Base-by-base conservation (phyloP, 805 yeast genomes). In the Metschnikowia peoriensis region DNA sequence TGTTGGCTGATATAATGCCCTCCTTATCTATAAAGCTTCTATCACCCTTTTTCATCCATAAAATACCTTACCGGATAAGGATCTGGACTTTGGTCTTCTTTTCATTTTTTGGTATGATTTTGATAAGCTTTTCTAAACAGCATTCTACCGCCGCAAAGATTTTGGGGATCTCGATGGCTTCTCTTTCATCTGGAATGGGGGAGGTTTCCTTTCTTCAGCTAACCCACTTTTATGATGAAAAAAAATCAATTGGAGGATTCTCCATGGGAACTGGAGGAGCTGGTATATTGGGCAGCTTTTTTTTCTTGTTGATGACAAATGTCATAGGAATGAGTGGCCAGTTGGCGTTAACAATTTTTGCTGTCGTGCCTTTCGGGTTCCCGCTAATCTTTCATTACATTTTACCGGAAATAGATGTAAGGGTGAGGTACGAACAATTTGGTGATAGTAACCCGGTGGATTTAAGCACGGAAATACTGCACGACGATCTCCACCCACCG, bases 241-340 rank as follows among this genome's bases (percentile, higher is more conserved):
- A 76, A 15, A 59, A 65, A n/a, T 75, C 96, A 4, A 72, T 93
- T 44, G 83, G 85, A 46, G 97, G 96, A 0, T 93, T 96, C 83
- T 88, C 96, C 17, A 81, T 91, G 7, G 99, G 99, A 1, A 93
- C 98, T 0, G 98, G 99, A 3, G 96, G 90, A 16, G 98, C 99
- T 1, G 99, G 99, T 0, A 67, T 93, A 6, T 78, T 82, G 16
- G 99, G 98, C 0, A 83, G 92, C 50, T 88, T 87, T 49, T 63
- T 80, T 12, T 92, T 82, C 63, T 62, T 93, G 78, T 58, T 86
- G 1, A 55, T 89, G 60, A 93, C 97, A 0, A 86, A 93, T 1
- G 71, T 90, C 63, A 45, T 88, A 22, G 76, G 81, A 1, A 52
- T 89, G 1, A 68, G 80, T 7, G 84, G 88, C 0, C 74, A 74